Base-by-base conservation (phyloP, 768 basidiomycete genomes). In the Mrakia frigida region DNA sequence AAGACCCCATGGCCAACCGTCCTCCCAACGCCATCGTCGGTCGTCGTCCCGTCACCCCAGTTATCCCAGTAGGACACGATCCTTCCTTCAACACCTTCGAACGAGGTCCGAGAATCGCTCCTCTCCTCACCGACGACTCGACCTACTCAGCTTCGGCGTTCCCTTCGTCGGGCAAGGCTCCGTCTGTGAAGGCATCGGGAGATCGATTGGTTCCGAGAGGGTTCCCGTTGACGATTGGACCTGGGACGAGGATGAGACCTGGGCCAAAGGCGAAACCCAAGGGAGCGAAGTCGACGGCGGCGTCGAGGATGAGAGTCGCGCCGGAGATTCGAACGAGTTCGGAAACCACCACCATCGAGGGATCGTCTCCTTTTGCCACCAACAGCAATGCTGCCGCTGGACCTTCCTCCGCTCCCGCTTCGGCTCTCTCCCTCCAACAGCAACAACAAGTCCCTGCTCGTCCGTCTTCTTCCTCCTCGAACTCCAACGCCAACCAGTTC, bases 261-360 rank as follows among this genome's bases (percentile, higher is more conserved):
- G 84, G 84, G 6, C 84, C 84, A 25, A 81, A 81, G 43, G 83
- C 84, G 3, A 84, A 84, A 75, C 77, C 78, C 56, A 82, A 82
- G 75, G 82, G 9, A 78, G 78, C 71, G n/a, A 56, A n/a, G 56
- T 28, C 56, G 7, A 13, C 25, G 9, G 25, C 56, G 5, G 56
- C 13, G 25, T 56, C 56, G 28, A 56, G 46, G 46, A 2, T 50
- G 46, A 50, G 46, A 50, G 46, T 50, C 46, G 46, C 46, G 46
- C 21, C 46, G 46, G 46, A 50, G 46, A 50, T 50, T 21, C 46
- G 46, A 50, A 6, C 21, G 10, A 18, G 46, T 0, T 50, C 56
- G 56, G 56, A 25, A 3, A 28, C 9, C n/a, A n/a, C n/a, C n/a
- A n/a, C n/a, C n/a, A n/a, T n/a, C 5, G 56, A 56, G 56, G 56